phyloP scores from a whole-genome alignment of 2,329 filamentous ascomycete species.

The Aspergillus vadensis region DNA sequence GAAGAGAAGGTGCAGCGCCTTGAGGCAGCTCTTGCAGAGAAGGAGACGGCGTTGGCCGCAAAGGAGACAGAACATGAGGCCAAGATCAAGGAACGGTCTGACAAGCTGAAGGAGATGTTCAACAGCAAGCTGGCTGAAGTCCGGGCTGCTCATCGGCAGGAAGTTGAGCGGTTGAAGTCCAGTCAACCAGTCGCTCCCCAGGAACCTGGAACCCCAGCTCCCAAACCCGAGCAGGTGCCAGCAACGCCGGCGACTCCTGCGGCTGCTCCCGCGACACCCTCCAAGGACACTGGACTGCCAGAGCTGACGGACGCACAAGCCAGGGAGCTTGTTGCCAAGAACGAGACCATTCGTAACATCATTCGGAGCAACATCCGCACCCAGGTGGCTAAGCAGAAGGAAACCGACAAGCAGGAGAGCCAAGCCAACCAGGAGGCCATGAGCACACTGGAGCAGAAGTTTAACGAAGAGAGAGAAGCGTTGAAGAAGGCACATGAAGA shows the following conservation, averaged over 20 bases:
- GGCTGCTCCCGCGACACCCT: conserved; percentile 31
- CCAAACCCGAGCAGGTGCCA: conserved; percentile 27
- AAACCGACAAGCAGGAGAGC: conserved; percentile 45
- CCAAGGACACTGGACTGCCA: conserved; percentile 40
- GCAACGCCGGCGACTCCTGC: conserved; percentile 27
- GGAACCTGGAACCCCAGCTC: conserved; percentile 26
- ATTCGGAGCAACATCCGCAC: conserved; percentile 61
- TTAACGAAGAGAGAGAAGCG: conserved; percentile 43
- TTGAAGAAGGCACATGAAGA: conserved; percentile 54
- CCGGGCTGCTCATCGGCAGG: conserved; percentile 52
- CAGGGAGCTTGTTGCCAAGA: conserved; percentile 53
- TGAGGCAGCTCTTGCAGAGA: conserved; percentile 56
- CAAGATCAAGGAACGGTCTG: conserved; percentile 50
- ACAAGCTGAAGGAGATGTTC: conserved; percentile 66
- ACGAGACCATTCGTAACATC: conserved; percentile 52
- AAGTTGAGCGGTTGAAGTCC: conserved; percentile 51
- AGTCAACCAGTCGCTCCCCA: conserved; percentile 40
- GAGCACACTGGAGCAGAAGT: conserved; percentile 41
- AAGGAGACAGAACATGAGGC: conserved; percentile 55
- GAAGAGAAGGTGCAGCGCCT: conserved; percentile 60
- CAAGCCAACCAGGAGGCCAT: conserved; percentile 40
- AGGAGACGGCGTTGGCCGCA: conserved; percentile 47
- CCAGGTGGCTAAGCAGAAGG: conserved; percentile 43
- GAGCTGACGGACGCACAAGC: conserved; percentile 54
- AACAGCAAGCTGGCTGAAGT: conserved; percentile 68